Percentiles rank a stretch among this genome's conserved stretches.
Conservation (phyloP, 441 rosid species). For the Pelargonium cotyledonis region DNA sequence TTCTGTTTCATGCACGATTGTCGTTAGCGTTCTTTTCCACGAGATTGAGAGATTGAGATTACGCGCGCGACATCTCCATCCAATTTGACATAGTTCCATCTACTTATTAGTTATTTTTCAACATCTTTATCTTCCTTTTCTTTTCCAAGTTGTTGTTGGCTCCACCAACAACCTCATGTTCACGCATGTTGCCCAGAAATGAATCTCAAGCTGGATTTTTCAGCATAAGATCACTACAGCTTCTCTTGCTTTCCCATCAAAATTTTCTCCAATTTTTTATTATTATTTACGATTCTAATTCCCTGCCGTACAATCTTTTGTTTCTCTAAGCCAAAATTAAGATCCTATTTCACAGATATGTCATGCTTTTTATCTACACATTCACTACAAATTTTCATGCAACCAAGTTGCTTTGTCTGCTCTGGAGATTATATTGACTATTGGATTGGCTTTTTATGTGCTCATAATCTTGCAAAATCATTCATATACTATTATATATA, state of each 20-base stretch:
- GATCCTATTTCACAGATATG: conserved; percentile 35
- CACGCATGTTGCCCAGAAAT: conserved; percentile 37
- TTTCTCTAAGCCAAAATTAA: conserved; percentile 21
- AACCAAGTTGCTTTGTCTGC: conserved; percentile 11
- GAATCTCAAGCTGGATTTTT: conserved; percentile 31
- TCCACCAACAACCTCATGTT: conserved; percentile 40
- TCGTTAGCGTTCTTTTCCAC: background rate
- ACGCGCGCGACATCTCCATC: too few relatives aligned
- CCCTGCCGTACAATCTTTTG: conserved; percentile 23
- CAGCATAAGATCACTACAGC: conserved; percentile 26
- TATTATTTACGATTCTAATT: conserved; percentile 20
- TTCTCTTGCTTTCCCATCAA: conserved; percentile 13
- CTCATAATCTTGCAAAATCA: background rate
- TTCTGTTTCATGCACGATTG: background rate
- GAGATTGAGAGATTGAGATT: too few relatives aligned
- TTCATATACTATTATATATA: background rate
- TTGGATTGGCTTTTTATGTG: background rate
- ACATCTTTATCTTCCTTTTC: conserved; percentile 11
- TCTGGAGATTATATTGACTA: background rate
- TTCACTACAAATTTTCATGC: conserved; percentile 19
- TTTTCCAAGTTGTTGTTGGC: conserved; percentile 16
- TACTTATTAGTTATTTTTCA: background rate
- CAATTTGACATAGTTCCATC: conserved; percentile 24
- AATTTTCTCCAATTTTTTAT: conserved; percentile 12
- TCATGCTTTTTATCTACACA: conserved; percentile 37